Conservation (phyloP, 2,329 filamentous ascomycete genomes). For the Trichoderma koningii region DNA sequence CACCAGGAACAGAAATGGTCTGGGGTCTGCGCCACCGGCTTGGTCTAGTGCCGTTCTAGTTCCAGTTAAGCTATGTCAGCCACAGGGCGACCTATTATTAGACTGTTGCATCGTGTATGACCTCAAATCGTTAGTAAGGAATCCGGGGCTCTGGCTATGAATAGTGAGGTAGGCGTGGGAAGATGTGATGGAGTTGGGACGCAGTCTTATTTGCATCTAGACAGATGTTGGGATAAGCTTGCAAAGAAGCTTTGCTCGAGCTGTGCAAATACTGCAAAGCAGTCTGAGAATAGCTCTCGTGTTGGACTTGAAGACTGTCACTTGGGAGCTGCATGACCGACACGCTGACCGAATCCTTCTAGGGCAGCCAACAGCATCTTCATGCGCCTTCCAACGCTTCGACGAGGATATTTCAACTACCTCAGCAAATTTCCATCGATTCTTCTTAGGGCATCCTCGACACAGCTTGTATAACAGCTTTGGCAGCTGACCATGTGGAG, state of each 20-base stretch:
- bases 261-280: no score
- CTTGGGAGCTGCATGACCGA: no score
- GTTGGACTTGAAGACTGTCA: no score
- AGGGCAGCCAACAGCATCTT: no score
- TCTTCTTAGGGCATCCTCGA: no score
- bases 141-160: conserved; percentile 7
- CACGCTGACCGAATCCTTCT: no score
- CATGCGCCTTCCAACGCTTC: no score
- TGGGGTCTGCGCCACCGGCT: conserved; percentile 17
- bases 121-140: neutral
- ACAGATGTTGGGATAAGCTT: neutral
- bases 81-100: conserved; percentile 20
- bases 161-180: neutral
- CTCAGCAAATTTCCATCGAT: neutral
- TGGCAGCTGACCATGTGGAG: conserved; percentile 7
- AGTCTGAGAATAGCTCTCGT: no score
- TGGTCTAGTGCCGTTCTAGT: conserved; percentile 13
- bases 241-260: neutral
- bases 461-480: neutral
- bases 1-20: conserved; percentile 17
- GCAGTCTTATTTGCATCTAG: neutral
- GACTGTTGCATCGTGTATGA: neutral
- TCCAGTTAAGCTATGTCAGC: conserved; percentile 19
- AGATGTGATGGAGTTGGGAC: neutral
- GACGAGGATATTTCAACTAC: neutral